phyloP scores from a whole-genome alignment of 2,329 filamentous ascomycete genomes.

The Fusarium setosum region DNA sequence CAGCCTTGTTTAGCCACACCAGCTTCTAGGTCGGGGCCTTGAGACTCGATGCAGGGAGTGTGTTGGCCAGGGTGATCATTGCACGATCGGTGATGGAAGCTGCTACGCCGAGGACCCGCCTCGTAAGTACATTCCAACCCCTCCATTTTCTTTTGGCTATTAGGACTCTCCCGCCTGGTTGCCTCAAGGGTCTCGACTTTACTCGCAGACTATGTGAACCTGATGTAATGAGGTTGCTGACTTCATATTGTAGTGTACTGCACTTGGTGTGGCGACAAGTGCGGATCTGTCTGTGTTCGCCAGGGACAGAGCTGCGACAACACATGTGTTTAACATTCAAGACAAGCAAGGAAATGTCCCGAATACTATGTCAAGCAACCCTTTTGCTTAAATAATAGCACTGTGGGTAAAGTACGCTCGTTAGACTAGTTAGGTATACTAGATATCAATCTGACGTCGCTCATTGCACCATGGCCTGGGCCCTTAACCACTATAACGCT shows the following conservation, averaged over 20 bases:
- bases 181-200: neutral
- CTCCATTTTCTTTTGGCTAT: neutral
- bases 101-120: conserved; percentile 21
- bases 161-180: neutral
- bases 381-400: neutral
- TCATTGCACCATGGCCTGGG: neutral
- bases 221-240: neutral
- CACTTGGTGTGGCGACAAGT: neutral
- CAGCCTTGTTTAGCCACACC: conserved; percentile 6
- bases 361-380: neutral
- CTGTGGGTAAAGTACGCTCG: neutral
- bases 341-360: neutral
- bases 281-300: neutral
- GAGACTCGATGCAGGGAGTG: conserved; percentile 21
- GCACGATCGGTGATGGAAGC: conserved; percentile 22
- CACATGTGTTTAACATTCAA: neutral
- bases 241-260: neutral
- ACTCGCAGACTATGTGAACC: neutral
- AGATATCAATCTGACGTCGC: neutral
- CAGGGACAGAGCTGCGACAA: neutral
- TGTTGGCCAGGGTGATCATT: conserved; percentile 17
- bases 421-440: neutral
- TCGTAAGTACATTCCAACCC: neutral
- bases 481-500: neutral
- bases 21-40: conserved; percentile 15